A percentile compares a stretch with the other conserved stretches of the same genome.
These are phyloP conservation scores for Leptographium lundbergii DNA, from an alignment of 2,329 filamentous ascomycete species.

Conservation along the genomic window DNA sequence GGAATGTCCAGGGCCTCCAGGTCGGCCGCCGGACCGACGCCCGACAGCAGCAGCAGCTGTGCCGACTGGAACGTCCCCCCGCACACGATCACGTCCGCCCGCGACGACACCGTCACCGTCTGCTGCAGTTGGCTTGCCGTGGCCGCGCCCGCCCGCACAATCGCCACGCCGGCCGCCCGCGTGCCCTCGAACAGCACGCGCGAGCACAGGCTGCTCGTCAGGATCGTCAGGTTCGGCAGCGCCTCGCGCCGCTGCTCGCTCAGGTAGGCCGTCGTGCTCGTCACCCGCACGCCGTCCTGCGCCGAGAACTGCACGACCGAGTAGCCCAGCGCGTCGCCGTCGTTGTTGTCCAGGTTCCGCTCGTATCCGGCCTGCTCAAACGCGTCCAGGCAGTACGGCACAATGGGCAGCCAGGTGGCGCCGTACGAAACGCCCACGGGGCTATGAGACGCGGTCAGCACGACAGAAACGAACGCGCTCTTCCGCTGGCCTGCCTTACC, in stretches of 20 bases:
- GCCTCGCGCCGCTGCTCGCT: neutral
- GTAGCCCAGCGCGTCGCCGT: constrained; percentile 1
- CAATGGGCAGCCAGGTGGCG: neutral
- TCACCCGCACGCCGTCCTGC: neutral
- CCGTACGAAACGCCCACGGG: neutral
- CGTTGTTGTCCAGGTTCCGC: constrained; percentile 1
- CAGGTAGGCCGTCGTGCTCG: neutral
- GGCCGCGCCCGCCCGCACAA: neutral
- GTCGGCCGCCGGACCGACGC: constrained; percentile 29
- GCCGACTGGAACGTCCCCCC: constrained; percentile 30
- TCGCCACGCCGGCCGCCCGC: constrained; percentile 1
- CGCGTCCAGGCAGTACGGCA: neutral
- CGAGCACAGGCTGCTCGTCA: neutral
- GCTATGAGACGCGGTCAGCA: neutral
- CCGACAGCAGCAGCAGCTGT: constrained; percentile 30
- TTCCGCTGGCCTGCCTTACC: neutral
- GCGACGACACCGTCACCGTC: neutral
- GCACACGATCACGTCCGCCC: constrained; percentile 26
- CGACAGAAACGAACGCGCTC: neutral
- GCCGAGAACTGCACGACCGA: constrained; percentile 4
- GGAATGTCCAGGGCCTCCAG: constrained; percentile 24
- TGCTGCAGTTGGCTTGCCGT: neutral
- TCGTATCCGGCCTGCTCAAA: neutral
- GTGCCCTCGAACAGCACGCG: constrained; percentile 3
- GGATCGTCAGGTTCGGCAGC: constrained; percentile 15